phyloP scores from a whole-genome alignment of 306 rosid species.

The Casuarina cunninghamiana region DNA sequence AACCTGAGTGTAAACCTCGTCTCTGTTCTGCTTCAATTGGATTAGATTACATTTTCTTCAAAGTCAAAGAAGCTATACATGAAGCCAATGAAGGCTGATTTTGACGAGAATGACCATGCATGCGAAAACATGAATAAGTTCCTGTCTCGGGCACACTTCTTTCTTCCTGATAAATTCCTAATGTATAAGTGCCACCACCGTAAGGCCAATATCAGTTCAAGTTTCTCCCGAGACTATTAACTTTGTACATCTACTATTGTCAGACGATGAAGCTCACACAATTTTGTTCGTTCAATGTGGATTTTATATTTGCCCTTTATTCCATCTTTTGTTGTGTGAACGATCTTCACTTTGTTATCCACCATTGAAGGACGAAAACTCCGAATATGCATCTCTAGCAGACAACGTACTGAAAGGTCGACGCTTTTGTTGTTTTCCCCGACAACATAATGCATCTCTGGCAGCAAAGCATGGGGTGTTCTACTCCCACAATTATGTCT shows the following conservation, averaged over 20 bases:
- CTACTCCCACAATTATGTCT: no score
- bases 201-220: conserved; percentile 18
- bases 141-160: conserved; percentile 23
- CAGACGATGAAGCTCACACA: conserved; percentile 2
- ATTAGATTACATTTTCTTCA: conserved; percentile 31
- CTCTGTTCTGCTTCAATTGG: conserved; percentile 26
- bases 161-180: conserved; percentile 9
- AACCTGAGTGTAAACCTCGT: conserved; percentile 31
- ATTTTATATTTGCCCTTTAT: not conserved
- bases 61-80: conserved; percentile 11
- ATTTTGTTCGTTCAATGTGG: conserved; percentile 7
- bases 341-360: not conserved
- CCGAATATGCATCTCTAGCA: no score
- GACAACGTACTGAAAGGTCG: no score
- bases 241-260: conserved; percentile 13
- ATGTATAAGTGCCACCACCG: conserved; percentile 5
- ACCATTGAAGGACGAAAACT: no score
- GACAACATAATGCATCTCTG: no score
- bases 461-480: no score
- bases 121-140: conserved; percentile 23
- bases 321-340: not conserved
- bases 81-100: conserved; percentile 6
- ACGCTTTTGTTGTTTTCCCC: no score
- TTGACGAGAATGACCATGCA: not conserved
- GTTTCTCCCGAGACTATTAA: no score